A percentile compares a stretch with the other conserved stretches of the same genome.
Conservation (phyloP, 164 flowering plant species). For the Vitis rotundifolia region DNA sequence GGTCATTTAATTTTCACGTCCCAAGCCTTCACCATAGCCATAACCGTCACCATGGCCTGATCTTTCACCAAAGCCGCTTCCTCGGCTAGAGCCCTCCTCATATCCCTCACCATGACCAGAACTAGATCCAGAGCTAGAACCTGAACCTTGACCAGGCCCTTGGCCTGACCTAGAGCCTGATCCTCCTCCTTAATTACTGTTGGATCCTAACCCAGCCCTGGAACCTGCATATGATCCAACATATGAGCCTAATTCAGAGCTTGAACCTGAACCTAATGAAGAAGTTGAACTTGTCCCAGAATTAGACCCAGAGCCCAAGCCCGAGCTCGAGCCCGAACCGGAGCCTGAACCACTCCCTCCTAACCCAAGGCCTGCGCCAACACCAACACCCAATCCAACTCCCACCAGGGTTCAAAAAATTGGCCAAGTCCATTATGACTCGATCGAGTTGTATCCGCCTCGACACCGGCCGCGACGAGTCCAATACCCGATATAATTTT, state of each 20-base stretch:
- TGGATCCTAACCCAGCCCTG: slow-evolving; percentile 28
- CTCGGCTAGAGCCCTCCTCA: slow-evolving; percentile 10
- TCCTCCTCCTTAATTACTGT: background rate
- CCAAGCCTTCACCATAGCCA: slow-evolving; percentile 1
- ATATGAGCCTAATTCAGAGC: slow-evolving; percentile 30
- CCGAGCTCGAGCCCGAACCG: slow-evolving; percentile 14
- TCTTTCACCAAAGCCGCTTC: background rate
- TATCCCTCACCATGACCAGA: background rate
- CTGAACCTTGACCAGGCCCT: slow-evolving; percentile 10
- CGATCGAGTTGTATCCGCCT: too few species aligned
- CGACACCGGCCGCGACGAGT: too few species aligned
- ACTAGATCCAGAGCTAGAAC: background rate
- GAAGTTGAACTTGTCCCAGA: slow-evolving; percentile 10
- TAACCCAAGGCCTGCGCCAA: slow-evolving; percentile 18
- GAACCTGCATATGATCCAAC: slow-evolving; percentile 31
- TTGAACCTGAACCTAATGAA: slow-evolving; percentile 16
- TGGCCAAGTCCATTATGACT: too few species aligned
- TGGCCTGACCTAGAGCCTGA: slow-evolving; percentile 11
- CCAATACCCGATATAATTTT: too few species aligned
- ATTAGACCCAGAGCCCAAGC: slow-evolving; percentile 5
- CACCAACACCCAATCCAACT: slow-evolving; percentile 17
- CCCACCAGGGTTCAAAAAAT: too few species aligned
- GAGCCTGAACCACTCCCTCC: slow-evolving; percentile 26
- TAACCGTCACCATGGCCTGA: slow-evolving; percentile 9
- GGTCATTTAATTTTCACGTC: too few species aligned